Conservation (phyloP, 768 basidiomycete genomes). For the Amanita inopinata region DNA sequence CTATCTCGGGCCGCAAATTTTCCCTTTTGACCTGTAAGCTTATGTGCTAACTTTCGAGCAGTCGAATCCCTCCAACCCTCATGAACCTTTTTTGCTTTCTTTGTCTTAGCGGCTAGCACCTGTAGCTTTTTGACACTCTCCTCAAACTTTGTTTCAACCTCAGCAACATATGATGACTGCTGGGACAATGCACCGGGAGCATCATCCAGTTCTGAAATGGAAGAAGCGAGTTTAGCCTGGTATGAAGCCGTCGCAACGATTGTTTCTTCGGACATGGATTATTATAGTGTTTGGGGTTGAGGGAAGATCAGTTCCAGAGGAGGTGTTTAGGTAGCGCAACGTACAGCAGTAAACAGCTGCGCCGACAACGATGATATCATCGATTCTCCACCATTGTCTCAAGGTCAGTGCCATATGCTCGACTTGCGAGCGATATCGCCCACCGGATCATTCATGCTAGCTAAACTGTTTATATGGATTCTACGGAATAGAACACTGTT, state of each 20-base stretch:
- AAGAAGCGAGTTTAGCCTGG: slow-evolving; percentile 24
- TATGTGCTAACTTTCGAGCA: slow-evolving; percentile 27
- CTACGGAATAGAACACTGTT: no score
- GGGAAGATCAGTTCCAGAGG: background rate
- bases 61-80: slow-evolving; percentile 30
- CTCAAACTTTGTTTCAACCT: slow-evolving; percentile 21
- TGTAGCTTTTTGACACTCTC: slow-evolving; percentile 18
- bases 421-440: no score
- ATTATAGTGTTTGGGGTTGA: slow-evolving; percentile 3
- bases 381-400: no score
- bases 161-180: slow-evolving; percentile 25
- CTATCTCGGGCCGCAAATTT: slow-evolving; percentile 31
- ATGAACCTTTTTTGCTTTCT: slow-evolving; percentile 36
- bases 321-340: background rate
- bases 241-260: slow-evolving; percentile 30
- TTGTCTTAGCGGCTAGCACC: slow-evolving; percentile 26
- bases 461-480: no score
- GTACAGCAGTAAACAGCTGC: background rate
- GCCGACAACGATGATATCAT: no score
- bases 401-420: no score
- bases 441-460: no score
- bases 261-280: slow-evolving; percentile 22
- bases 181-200: slow-evolving; percentile 27
- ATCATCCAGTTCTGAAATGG: slow-evolving; percentile 30
- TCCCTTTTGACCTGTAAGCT: slow-evolving; percentile 30